Evolutionary conservation across 169 alveolate genomes (phyloP), one percentile per base, ranked within the genome.

Genomic region (Cryptosporidium sp.): DNA sequence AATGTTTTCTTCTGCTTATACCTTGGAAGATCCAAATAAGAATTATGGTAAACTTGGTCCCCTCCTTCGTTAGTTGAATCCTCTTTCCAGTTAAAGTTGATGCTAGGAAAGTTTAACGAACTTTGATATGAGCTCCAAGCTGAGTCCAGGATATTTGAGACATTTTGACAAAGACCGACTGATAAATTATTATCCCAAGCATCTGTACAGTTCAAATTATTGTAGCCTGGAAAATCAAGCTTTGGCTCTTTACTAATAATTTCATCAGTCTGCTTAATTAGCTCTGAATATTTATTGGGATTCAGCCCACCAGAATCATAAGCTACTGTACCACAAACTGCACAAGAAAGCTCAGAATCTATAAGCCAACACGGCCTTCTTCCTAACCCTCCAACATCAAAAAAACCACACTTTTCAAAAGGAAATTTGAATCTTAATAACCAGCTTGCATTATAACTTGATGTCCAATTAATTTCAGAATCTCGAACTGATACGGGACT

Each of bases 311-410:
- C 89, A 14, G 89, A 80, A 33, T 80, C 89, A 65, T 80, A 80
- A 10, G 89, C 89, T 29, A 80, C 89, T 39, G 89, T 80, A 3
- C 80, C 89, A 65, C 89, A 80, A 12, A 80, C 37, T 39, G 89
- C 89, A 45, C 89, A 80, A 7, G 89, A 80, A 62, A 80, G 75
- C 45, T 80, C 89, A 33, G 89, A 80, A 42, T 80, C 89, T 21
- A 80, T 80, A 29, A 80, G 89, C 89, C 89, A 80, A 45, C 89
- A 80, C 1, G 89, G 89, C 18, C 89, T 80, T 29, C 75, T 80
- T 62, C 89, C 89, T 7, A 80, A 80, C 10, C 89, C 89, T 8
- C 89, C 89, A 60, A 8, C 23, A 48, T 80, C 89, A 65, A 60
- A 80, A 48, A 80, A 80, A 0, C 89, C 89, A 62, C 89, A 80